Evolutionary conservation across 345 rosid species (phyloP), one percentile per base, ranked within the genome.

Genomic region (Orychophragmus violaceus): DNA sequence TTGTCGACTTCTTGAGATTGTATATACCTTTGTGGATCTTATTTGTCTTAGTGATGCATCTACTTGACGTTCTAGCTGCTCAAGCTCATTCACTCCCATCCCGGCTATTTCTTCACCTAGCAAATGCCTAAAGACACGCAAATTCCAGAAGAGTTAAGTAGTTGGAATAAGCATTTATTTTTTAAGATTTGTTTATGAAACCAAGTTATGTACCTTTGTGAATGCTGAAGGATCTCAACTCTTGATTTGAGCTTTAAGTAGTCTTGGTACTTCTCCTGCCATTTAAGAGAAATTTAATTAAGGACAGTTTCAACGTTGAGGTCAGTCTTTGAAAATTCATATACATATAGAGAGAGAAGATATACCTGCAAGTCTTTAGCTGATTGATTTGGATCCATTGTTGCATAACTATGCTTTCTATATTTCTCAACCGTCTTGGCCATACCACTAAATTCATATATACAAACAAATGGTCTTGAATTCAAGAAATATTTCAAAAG

Each of bases 31-130:
- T 2, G 89, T 90, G 2, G 91, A 82, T 70, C 97, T 83, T 45
- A 90, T 81, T 17, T 83, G 82, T 78, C 76, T 83, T 70, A 90
- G 78, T 53, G 97, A 90, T 29, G 81, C 6, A 67, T 90, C 97
- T 28, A 88, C 78, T 35, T 88, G 95, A 58, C 66, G 63, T 77
- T 90, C 97, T 18, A 90, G 85, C 71, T 86, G 84, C 72, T 90
- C 93, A 45, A 90, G 93, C 60, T 86, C 95, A 76, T 76, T 83
- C 1, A 83, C 54, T 70, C 67, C 74, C 21, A 90, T 66, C 0
- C 78, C 78, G 5, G 78, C 82, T 72, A 90, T 53, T 62, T 88
- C 96, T 75, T 90, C 95, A 37, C 97, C 97, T 62, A 86, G 86
- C 49, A 90, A 77, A 77, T 88, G 86, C 79, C 97, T 90, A 58